Evolutionary conservation across 306 rosid genomes (phyloP).

Genomic region (Medicago lupulina): DNA sequence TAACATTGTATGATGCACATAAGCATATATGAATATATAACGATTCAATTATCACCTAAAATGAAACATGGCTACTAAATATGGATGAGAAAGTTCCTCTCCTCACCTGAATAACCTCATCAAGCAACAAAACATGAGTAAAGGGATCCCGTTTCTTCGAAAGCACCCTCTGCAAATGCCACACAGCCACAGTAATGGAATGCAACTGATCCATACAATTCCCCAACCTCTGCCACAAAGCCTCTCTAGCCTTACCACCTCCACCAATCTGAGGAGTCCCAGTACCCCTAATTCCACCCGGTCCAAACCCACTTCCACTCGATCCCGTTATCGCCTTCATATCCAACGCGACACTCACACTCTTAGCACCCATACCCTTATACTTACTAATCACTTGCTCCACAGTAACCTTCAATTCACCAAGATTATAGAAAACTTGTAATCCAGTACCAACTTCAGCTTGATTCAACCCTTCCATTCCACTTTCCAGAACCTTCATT

Average conservation of each 20-base stretch:
- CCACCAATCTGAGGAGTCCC: conserved; percentile 95
- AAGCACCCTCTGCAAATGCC: conserved; percentile 97
- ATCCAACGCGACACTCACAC: conserved; percentile 78
- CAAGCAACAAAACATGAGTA: conserved; percentile 91
- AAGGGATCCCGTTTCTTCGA: conserved; percentile 95
- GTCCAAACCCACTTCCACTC: conserved; percentile 74
- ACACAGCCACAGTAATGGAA: conserved; percentile 79
- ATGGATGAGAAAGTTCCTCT: background rate
- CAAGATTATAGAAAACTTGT: conserved; percentile 94
- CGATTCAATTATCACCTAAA: background rate
- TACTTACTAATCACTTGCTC: conserved; percentile 78
- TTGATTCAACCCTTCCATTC: conserved; percentile 97
- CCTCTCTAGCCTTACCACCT: conserved; percentile 89
- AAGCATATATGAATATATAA: conserved; percentile 7
- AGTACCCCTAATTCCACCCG: conserved; percentile 89
- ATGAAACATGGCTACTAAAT: background rate
- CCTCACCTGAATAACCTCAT: conserved; percentile 84
- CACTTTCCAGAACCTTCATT: conserved; percentile 80
- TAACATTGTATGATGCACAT: background rate
- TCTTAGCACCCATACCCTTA: conserved; percentile 78
- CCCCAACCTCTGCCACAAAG: conserved; percentile 89
- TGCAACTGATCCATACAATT: conserved; percentile 90
- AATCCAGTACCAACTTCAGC: conserved; percentile 95
- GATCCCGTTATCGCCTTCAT: conserved; percentile 90
- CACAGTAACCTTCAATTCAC: conserved; percentile 78